These are phyloP conservation scores for Russula ochroleuca DNA, from an alignment of 768 basidiomycete genomes.

Conservation along the genomic window DNA sequence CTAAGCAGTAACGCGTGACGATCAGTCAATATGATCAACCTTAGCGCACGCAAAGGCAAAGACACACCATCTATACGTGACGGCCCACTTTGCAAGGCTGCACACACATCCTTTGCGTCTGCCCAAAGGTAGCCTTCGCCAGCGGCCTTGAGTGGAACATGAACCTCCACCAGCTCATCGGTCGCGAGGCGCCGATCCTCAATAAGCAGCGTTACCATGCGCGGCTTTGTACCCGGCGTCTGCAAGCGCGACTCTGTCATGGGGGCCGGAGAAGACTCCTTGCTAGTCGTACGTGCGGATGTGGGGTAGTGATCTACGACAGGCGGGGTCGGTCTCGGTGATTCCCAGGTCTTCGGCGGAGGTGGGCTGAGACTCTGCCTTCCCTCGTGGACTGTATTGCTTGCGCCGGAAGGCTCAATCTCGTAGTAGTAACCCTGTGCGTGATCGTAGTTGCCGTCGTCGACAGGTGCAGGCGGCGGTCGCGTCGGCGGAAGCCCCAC, in stretches of 20 bases:
- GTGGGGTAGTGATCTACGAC: not conserved
- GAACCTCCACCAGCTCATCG: constrained; percentile 62
- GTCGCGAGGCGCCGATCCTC: constrained; percentile 54
- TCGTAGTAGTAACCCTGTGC: constrained; percentile 5
- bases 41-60: not conserved
- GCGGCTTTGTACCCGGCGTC: constrained; percentile 28
- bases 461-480: not conserved
- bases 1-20: not conserved
- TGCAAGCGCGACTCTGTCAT: not conserved
- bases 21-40: not conserved
- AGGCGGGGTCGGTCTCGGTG: constrained; percentile 4
- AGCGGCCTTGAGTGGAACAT: constrained; percentile 48
- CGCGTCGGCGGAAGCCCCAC: not conserved
- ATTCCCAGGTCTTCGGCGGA: not conserved
- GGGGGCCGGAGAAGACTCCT: constrained; percentile 5
- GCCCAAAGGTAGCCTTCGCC: constrained; percentile 64
- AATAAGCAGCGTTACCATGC: constrained; percentile 65
- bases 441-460: not conserved
- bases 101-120: constrained; percentile 58
- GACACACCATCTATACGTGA: constrained; percentile 63
- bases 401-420: not conserved
- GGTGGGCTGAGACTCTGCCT: constrained; percentile 10
- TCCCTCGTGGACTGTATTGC: not conserved
- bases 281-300: not conserved
- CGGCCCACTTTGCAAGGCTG: constrained; percentile 55